Evolutionary conservation across 2,329 filamentous ascomycete species (phyloP).

Genomic region (Penicillium expansum): DNA sequence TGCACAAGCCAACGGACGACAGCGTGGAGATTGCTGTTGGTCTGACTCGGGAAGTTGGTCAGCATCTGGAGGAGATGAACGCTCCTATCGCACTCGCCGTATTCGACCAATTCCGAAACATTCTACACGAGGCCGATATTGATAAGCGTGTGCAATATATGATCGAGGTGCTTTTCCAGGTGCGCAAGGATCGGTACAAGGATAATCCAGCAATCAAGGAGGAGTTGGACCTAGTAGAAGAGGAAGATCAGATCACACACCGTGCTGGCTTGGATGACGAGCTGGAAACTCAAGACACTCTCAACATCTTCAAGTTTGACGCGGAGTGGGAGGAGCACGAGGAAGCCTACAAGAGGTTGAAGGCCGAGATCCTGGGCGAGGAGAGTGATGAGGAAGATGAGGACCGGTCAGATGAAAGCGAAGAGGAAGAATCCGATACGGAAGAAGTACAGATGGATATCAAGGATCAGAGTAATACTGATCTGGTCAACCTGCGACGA

Average conservation of each 20-base stretch:
- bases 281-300: slow-evolving; percentile 76
- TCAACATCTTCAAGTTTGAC: slow-evolving; percentile 97
- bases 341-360: slow-evolving; percentile 81
- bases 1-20: slow-evolving; percentile 95
- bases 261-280: slow-evolving; percentile 77
- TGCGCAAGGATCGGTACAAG: slow-evolving; percentile 94
- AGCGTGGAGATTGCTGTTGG: slow-evolving; percentile 97
- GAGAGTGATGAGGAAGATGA: slow-evolving; percentile 81
- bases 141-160: slow-evolving; percentile 99
- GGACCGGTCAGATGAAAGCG: slow-evolving; percentile 57
- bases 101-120: slow-evolving; percentile 93
- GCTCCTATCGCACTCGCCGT: slow-evolving; percentile 81
- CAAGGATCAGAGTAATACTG: slow-evolving; percentile 95
- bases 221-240: slow-evolving; percentile 91
- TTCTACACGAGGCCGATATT: slow-evolving; percentile 93
- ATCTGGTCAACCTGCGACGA: slow-evolving; percentile 86
- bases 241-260: slow-evolving; percentile 97
- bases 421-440: slow-evolving; percentile 68
- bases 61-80: slow-evolving; percentile 95
- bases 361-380: slow-evolving; percentile 91
- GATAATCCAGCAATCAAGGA: slow-evolving; percentile 88
- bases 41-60: slow-evolving; percentile 86
- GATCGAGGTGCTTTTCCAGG: slow-evolving; percentile 96
- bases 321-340: slow-evolving; percentile 87
- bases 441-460: slow-evolving; percentile 87